phyloP scores from a whole-genome alignment of 2,329 filamentous ascomycete genomes.

The Aspergillus persii region DNA sequence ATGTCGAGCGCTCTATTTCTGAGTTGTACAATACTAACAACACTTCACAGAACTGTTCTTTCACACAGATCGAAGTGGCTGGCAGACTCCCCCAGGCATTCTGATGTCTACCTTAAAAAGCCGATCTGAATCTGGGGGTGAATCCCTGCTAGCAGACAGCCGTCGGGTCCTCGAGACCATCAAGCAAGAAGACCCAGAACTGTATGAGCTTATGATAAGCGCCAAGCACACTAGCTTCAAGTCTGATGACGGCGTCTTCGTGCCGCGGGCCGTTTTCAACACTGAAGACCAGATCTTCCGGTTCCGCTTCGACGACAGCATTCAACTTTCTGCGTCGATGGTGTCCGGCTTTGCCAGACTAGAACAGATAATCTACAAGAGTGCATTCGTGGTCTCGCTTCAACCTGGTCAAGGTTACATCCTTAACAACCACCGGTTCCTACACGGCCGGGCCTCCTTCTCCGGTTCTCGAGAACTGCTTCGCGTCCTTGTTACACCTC shows the following conservation, averaged over 20 bases:
- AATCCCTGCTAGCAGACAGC: slow-evolving; percentile 11
- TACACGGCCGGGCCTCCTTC: slow-evolving; percentile 12
- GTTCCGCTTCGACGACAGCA: slow-evolving; percentile 15
- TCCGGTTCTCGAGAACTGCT: slow-evolving; percentile 12
- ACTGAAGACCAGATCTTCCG: slow-evolving; percentile 7
- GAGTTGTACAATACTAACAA: neutral
- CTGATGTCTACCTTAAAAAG: slow-evolving; percentile 11
- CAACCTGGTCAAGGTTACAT: slow-evolving; percentile 12
- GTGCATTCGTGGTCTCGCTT: slow-evolving; percentile 6
- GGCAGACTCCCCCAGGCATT: slow-evolving; percentile 11
- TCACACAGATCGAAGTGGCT: slow-evolving; percentile 15
- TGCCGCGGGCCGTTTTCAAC: slow-evolving; percentile 11
- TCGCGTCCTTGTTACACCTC: slow-evolving; percentile 8
- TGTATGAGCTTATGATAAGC: slow-evolving; percentile 12
- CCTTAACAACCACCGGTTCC: slow-evolving; percentile 13
- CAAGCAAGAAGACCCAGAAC: slow-evolving; percentile 1
- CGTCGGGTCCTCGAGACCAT: slow-evolving; percentile 5
- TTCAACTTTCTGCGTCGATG: slow-evolving; percentile 10
- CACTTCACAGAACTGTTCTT: slow-evolving; percentile 8
- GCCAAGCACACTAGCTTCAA: slow-evolving; percentile 10
- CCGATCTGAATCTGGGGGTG: slow-evolving; percentile 7
- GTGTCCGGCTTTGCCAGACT: slow-evolving; percentile 6
- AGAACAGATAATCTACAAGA: slow-evolving; percentile 6
- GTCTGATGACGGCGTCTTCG: slow-evolving; percentile 10
- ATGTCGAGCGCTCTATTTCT: neutral